Evolutionary conservation across 306 rosid genomes (phyloP).

Genomic region (Prunus persica): Prunus_persica_NCBIv2 NC_034009.1:34617001-34617500

Average conservation of each 20-base stretch:
- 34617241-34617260: background rate
- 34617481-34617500: background rate
- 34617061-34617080: too few relatives aligned
- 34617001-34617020: too few relatives aligned
- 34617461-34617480: background rate
- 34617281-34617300: background rate
- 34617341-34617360: background rate
- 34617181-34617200: too few relatives aligned
- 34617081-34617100: too few relatives aligned
- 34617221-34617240: too few relatives aligned
- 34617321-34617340: background rate
- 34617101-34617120: too few relatives aligned
- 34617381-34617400: too few relatives aligned
- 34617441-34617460: slow-evolving; percentile 15
- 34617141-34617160: too few relatives aligned
- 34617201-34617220: too few relatives aligned
- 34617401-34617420: background rate
- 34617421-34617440: background rate
- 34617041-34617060: accelerated
- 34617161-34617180: too few relatives aligned
- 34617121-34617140: accelerated
- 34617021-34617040: accelerated
- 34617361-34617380: background rate
- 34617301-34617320: background rate
- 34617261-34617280: background rate